Conservation (phyloP, 768 basidiomycete species). For the Panus rudis region DNA sequence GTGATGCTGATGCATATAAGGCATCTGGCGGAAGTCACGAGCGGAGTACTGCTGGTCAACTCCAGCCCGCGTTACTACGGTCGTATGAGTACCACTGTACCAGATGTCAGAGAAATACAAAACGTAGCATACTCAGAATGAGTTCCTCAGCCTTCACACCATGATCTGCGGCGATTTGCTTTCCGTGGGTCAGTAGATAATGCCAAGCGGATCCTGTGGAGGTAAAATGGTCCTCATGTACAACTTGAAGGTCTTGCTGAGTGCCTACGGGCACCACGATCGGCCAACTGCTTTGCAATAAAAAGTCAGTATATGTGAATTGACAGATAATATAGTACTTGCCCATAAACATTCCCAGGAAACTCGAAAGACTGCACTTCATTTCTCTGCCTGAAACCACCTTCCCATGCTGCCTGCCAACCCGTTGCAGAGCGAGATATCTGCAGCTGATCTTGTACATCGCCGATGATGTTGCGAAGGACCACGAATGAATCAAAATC, state of each 20-base stretch:
- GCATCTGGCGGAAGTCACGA: slow-evolving; percentile 20
- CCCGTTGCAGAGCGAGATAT: slow-evolving; percentile 21
- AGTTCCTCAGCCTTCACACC: slow-evolving; percentile 35
- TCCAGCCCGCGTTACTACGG: slow-evolving; percentile 34
- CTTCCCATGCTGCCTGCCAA: slow-evolving; percentile 33
- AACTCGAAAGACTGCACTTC: slow-evolving; percentile 29
- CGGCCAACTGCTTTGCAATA: slow-evolving; percentile 33
- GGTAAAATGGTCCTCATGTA: slow-evolving; percentile 25
- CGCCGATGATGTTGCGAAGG: slow-evolving; percentile 32
- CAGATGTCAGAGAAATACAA: background rate
- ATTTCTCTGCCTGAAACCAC: slow-evolving; percentile 21
- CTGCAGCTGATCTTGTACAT: slow-evolving; percentile 19
- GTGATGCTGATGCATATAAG: no score
- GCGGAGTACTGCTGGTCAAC: slow-evolving; percentile 35
- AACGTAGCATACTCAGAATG: slow-evolving; percentile 35
- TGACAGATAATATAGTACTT: slow-evolving; percentile 6
- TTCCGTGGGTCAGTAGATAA: slow-evolving; percentile 28
- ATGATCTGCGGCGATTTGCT: slow-evolving; percentile 24
- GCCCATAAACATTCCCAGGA: slow-evolving; percentile 29
- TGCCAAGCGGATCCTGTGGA: slow-evolving; percentile 32
- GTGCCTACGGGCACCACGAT: slow-evolving; percentile 32
- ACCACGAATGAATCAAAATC: slow-evolving; percentile 33
- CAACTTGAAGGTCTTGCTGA: slow-evolving; percentile 32
- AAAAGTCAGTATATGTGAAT: background rate
- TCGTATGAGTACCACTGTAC: background rate